A percentile compares a stretch with the other conserved stretches of the same genome.
phyloP scores from a whole-genome alignment of 305 asterid genomes.

The Withania somnifera region DNA sequence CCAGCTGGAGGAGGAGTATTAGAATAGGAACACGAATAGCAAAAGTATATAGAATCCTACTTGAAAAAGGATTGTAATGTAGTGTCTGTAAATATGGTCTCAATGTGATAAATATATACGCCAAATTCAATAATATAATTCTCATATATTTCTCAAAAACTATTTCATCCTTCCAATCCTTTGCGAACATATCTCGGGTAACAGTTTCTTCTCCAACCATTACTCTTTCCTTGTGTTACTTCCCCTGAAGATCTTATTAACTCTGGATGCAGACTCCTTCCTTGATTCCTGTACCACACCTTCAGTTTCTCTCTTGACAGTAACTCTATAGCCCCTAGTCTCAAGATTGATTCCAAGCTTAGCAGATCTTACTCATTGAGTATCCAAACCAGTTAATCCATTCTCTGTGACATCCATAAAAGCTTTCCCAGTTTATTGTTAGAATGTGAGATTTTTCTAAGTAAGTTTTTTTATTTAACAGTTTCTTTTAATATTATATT shows the following conservation, averaged over 20 bases:
- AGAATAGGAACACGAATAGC: too few relatives aligned
- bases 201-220: neutral
- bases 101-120: too few relatives aligned
- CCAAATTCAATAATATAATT: too few relatives aligned
- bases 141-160: too few relatives aligned
- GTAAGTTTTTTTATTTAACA: too few relatives aligned
- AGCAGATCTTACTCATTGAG: neutral
- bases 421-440: too few relatives aligned
- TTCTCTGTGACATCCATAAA: neutral
- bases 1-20: too few relatives aligned
- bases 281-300: neutral
- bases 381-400: neutral
- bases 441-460: too few relatives aligned
- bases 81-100: too few relatives aligned
- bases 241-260: neutral
- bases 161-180: neutral
- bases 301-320: neutral
- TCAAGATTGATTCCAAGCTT: neutral
- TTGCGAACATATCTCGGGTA: neutral
- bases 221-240: neutral
- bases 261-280: neutral
- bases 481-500: too few relatives aligned
- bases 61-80: too few relatives aligned
- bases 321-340: neutral
- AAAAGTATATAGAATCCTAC: too few relatives aligned